A percentile compares a stretch with the other conserved stretches of the same genome.
phyloP scores from a whole-genome alignment of 179 eudicot species.

The Vitellaria paradoxa region DNA sequence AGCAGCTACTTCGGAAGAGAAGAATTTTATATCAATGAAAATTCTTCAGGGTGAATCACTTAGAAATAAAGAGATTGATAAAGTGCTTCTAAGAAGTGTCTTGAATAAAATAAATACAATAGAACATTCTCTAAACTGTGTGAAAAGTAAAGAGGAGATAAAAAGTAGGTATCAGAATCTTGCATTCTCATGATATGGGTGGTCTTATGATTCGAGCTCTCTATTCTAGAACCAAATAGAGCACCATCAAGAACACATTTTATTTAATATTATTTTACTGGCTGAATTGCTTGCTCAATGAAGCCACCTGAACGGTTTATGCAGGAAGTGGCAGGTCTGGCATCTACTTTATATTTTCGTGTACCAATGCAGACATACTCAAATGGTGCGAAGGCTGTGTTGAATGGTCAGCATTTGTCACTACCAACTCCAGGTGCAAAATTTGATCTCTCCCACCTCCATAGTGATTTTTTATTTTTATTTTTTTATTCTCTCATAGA shows the following conservation, averaged over 20 bases:
- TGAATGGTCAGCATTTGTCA: conserved; percentile 47
- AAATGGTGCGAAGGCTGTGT: conserved; percentile 45
- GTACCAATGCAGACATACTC: conserved; percentile 71
- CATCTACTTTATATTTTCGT: conserved; percentile 63
- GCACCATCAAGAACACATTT: too few species aligned
- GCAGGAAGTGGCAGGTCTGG: conserved; percentile 22
- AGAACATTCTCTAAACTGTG: not conserved
- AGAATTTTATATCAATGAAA: too few species aligned
- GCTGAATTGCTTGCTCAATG: not conserved
- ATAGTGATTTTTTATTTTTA: not conserved
- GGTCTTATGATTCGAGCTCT: too few species aligned
- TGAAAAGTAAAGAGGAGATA: not conserved
- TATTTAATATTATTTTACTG: too few species aligned
- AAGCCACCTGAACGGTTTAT: conserved; percentile 1
- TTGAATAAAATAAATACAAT: too few species aligned
- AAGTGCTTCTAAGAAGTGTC: too few species aligned
- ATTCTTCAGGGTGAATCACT: too few species aligned
- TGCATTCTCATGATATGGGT: too few species aligned
- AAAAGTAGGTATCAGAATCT: not conserved
- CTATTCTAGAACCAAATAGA: too few species aligned
- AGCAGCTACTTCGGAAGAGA: too few species aligned
- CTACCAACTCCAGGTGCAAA: conserved; percentile 62
- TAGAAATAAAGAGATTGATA: too few species aligned
- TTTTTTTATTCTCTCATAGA: not conserved
- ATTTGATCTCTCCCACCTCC: conserved; percentile 10